Evolutionary conservation across 352 stramenopile species (phyloP).

Genomic region (Globisporangium emineosum): DNA sequence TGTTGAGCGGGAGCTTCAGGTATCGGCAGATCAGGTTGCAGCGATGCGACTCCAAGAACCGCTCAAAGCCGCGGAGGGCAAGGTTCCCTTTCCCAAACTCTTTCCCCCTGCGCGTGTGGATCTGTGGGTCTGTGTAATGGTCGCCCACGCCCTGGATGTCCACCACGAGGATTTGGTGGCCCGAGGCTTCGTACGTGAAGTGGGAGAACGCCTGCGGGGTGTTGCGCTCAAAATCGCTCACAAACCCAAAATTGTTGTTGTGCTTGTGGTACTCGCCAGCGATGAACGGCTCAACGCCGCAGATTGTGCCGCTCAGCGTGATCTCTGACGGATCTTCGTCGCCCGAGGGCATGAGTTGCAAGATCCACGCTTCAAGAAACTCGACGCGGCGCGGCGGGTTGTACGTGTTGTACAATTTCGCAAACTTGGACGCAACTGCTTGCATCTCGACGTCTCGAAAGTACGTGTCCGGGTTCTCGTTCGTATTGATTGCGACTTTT

Average conservation of each 20-base stretch:
- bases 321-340: conserved; percentile 32
- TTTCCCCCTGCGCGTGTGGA: conserved; percentile 79
- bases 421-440: conserved; percentile 75
- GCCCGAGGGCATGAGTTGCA: conserved; percentile 52
- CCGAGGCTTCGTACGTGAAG: conserved; percentile 90
- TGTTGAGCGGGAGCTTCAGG: conserved; percentile 67
- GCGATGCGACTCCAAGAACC: conserved; percentile 70
- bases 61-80: conserved; percentile 59
- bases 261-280: conserved; percentile 81
- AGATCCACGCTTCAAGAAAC: conserved; percentile 73
- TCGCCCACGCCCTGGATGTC: conserved; percentile 95
- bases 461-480: conserved; percentile 81
- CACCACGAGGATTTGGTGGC: conserved; percentile 91
- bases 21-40: conserved; percentile 84
- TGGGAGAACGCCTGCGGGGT: conserved; percentile 89
- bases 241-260: conserved; percentile 84
- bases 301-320: conserved; percentile 66
- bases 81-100: conserved; percentile 86
- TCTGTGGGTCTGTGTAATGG: conserved; percentile 95
- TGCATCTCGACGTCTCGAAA: conserved; percentile 88
- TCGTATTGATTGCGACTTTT: conserved; percentile 76
- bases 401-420: conserved; percentile 79
- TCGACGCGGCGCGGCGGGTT: conserved; percentile 72
- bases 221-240: conserved; percentile 77
- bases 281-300: conserved; percentile 76